Base-by-base conservation (phyloP, 1,284 basidiomycete species). In the Trametes pubescens region DNA sequence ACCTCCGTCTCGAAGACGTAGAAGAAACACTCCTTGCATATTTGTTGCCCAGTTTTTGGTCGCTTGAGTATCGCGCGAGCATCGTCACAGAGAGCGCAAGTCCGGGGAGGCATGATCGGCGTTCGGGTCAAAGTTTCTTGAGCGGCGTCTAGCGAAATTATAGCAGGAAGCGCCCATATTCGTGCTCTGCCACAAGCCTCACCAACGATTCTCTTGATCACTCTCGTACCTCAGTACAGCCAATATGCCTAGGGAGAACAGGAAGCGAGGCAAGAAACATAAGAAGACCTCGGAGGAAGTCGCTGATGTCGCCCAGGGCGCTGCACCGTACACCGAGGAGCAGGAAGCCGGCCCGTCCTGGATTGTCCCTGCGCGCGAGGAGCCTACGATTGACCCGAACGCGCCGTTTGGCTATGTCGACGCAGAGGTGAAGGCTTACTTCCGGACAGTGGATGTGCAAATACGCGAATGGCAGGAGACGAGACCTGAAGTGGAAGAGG, bases 1-100 rank as follows among this genome's bases (percentile, higher is more conserved):
- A 99, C 91, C 77, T 99, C 97, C 0, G 95, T 97, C 81, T 99
- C 97, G 71, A 99, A 99, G 43, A 99, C 95, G 73, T 90, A 88
- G 81, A 95, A 99, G 80, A 98, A 98, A 75, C 96, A 98, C 54
- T 92, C 89, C 77, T 91, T 92, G 84, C 96, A 99, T 70, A 98
- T 96, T 75, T 95, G 93, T 74, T 98, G 96, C 0, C 96, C 96
- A 1, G 97, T 99, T 78, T 99, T 99, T 11, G 97, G 97, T 22
- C 97, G 84, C 73, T 95, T 96, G 44, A 99, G 80, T 66, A 99
- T 96, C 0, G 97, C 95, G 58, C 91, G 88, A 1, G 90, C 81
- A 4, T 83, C 86, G 26, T 85, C 78, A 79, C 96, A 98, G 35
- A 97, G 84, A 9, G 84, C 86, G 72, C 94, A 95, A 43, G 77